A percentile compares a stretch with the other conserved stretches of the same genome.
Evolutionary conservation across 1,139 yeast species (phyloP).

Genomic region (Yamadazyma oceani): DNA sequence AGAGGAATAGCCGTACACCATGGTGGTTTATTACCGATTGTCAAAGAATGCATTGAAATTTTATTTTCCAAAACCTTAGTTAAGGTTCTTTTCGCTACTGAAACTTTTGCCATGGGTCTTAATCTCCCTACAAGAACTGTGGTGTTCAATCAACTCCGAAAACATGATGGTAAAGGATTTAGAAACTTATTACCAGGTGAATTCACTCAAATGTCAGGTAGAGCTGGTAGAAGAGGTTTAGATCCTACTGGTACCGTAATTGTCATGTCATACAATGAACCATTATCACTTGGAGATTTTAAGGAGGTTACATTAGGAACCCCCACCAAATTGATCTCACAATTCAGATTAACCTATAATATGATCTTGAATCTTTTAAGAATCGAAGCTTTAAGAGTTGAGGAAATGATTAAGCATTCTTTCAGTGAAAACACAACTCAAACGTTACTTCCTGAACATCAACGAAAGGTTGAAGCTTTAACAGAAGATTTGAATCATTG

Average conservation of each 20-base stretch:
- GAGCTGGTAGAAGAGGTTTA: constrained; percentile 97
- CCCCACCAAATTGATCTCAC: constrained; percentile 87
- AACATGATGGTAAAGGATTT: constrained; percentile 85
- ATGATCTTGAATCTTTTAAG: constrained; percentile 91
- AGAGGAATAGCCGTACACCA: constrained; percentile 97
- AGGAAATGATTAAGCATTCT: constrained; percentile 95
- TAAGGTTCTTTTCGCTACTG: constrained; percentile 93
- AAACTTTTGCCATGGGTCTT: constrained; percentile 97
- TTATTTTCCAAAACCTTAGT: constrained; percentile 82
- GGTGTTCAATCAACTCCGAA: constrained; percentile 78
- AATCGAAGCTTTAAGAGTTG: constrained; percentile 91
- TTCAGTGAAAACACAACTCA: constrained; percentile 92
- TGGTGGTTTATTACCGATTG: constrained; percentile 93
- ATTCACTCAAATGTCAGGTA: constrained; percentile 98
- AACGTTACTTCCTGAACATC: constrained; percentile 82
- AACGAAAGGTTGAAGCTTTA: constrained; percentile 57
- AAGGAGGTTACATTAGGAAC: constrained; percentile 82
- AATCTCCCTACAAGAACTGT: constrained; percentile 97
- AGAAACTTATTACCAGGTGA: constrained; percentile 90
- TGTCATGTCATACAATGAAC: constrained; percentile 79
- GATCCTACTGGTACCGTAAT: constrained; percentile 96
- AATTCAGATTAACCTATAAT: constrained; percentile 89
- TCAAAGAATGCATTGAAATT: constrained; percentile 92
- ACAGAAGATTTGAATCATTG: constrained; percentile 46
- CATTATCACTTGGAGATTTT: constrained; percentile 59